These are phyloP conservation scores for Coniochaeta prunicola DNA, from an alignment of 2,329 filamentous ascomycete genomes.

Conservation along the genomic window DNA sequence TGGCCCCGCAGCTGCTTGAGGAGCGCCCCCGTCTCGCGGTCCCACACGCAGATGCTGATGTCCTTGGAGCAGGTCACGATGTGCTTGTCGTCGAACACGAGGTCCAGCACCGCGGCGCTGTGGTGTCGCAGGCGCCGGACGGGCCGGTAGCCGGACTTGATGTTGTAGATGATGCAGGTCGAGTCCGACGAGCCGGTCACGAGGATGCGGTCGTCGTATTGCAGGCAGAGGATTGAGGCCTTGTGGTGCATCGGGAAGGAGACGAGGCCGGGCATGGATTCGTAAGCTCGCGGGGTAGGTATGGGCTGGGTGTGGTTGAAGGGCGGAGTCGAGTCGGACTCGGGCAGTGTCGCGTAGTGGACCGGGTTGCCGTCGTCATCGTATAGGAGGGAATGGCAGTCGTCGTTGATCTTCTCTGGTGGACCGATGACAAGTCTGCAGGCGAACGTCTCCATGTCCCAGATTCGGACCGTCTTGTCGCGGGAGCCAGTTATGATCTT, in stretches of 20 bases:
- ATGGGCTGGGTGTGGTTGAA: conserved; percentile 11
- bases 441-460: conserved; percentile 85
- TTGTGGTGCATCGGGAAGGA: conserved; percentile 67
- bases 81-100: conserved; percentile 85
- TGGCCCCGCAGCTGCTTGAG: conserved; percentile 79
- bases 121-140: conserved; percentile 73
- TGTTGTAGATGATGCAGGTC: conserved; percentile 85
- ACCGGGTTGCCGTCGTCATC: conserved; percentile 42
- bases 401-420: conserved; percentile 51
- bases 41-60: conserved; percentile 88
- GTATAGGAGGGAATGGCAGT: conserved; percentile 35
- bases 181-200: conserved; percentile 92
- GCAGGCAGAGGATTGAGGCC: conserved; percentile 88
- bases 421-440: conserved; percentile 85
- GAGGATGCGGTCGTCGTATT: conserved; percentile 88
- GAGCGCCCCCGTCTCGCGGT: conserved; percentile 68
- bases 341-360: conserved; percentile 48
- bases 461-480: conserved; percentile 91
- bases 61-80: conserved; percentile 98
- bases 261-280: conserved; percentile 44
- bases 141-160: conserved; percentile 70
- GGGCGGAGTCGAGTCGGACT: conserved; percentile 29
- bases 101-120: conserved; percentile 81
- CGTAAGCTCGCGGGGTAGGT: conserved; percentile 24
- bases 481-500: conserved; percentile 97